Evolutionary conservation across 257 asterid genomes (phyloP).

Genomic region (Gentiana straminea): DNA sequence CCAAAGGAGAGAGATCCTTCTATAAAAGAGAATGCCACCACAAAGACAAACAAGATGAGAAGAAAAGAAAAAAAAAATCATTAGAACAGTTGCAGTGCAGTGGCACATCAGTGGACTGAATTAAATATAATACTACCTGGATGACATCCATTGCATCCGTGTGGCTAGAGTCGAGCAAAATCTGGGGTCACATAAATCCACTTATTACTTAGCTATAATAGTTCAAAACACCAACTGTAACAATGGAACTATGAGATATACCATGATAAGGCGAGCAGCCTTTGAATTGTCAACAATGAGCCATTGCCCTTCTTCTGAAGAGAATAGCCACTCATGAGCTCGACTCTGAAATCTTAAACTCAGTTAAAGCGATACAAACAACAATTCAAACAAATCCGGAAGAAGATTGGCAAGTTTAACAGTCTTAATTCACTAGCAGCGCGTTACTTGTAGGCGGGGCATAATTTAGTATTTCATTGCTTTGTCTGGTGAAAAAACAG

Average conservation of each 20-base stretch:
- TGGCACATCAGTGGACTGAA: slow-evolving; percentile 9
- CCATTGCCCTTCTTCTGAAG: slow-evolving; percentile 95
- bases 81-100: slow-evolving; percentile 6
- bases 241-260: slow-evolving; percentile 14
- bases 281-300: slow-evolving; percentile 61
- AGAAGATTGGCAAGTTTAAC: neutral
- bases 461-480: too few relatives aligned
- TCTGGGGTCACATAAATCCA: slow-evolving; percentile 21
- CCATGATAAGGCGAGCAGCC: slow-evolving; percentile 81
- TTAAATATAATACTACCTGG: slow-evolving; percentile 49
- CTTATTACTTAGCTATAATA: neutral
- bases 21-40: slow-evolving; percentile 15
- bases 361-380: slow-evolving; percentile 16
- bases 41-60: too few relatives aligned
- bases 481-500: too few relatives aligned
- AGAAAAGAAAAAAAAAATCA: slow-evolving; percentile 3
- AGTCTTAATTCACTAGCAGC: too few relatives aligned
- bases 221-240: slow-evolving; percentile 1
- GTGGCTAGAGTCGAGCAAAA: slow-evolving; percentile 67
- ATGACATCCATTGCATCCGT: slow-evolving; percentile 49
- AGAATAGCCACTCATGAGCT: slow-evolving; percentile 82
- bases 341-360: slow-evolving; percentile 59
- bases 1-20: slow-evolving; percentile 88
- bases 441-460: too few relatives aligned
- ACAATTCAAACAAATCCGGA: neutral